A percentile compares a stretch with the other conserved stretches of the same genome.
These are phyloP conservation scores for Cladosporium sp. DNA, from an alignment of 2,329 filamentous ascomycete genomes.

Conservation along the genomic window DNA sequence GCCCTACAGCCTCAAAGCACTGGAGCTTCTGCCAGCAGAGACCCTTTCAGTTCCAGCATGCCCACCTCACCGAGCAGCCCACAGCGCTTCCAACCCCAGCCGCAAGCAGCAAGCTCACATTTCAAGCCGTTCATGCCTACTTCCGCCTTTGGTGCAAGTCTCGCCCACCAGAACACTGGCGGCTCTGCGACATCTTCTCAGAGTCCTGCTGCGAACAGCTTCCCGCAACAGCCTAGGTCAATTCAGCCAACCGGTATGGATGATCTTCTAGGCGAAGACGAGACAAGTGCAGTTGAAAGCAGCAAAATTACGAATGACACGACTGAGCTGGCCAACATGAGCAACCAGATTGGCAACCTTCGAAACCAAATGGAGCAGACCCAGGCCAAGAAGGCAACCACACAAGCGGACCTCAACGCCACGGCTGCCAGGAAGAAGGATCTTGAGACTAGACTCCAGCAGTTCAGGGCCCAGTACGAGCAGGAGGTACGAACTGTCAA, in stretches of 20 bases:
- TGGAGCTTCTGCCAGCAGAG: slow-evolving; percentile 65
- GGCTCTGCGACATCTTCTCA: slow-evolving; percentile 47
- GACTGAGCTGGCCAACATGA: slow-evolving; percentile 89
- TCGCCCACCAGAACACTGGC: slow-evolving; percentile 77
- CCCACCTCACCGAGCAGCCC: slow-evolving; percentile 57
- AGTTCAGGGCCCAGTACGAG: slow-evolving; percentile 86
- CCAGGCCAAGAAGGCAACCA: slow-evolving; percentile 74
- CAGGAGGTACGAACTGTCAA: slow-evolving; percentile 88
- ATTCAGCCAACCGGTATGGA: slow-evolving; percentile 59
- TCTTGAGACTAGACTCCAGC: slow-evolving; percentile 83
- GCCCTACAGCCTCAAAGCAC: slow-evolving; percentile 69
- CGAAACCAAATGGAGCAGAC: slow-evolving; percentile 94
- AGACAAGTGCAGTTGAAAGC: slow-evolving; percentile 72
- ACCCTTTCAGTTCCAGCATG: slow-evolving; percentile 63
- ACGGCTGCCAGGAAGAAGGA: slow-evolving; percentile 86
- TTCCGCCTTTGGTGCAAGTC: slow-evolving; percentile 84
- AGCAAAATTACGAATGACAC: slow-evolving; percentile 88
- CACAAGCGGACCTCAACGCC: slow-evolving; percentile 80
- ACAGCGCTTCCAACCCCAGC: slow-evolving; percentile 33
- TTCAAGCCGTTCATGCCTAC: slow-evolving; percentile 94
- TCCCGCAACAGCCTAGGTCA: slow-evolving; percentile 38
- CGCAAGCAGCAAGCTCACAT: slow-evolving; percentile 42
- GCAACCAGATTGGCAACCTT: slow-evolving; percentile 88
- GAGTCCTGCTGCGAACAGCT: slow-evolving; percentile 30
- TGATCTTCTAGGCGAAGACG: slow-evolving; percentile 87